Evolutionary conservation across 2,329 filamentous ascomycete genomes (phyloP).

Genomic region (Cordyceps cicadae): DNA sequence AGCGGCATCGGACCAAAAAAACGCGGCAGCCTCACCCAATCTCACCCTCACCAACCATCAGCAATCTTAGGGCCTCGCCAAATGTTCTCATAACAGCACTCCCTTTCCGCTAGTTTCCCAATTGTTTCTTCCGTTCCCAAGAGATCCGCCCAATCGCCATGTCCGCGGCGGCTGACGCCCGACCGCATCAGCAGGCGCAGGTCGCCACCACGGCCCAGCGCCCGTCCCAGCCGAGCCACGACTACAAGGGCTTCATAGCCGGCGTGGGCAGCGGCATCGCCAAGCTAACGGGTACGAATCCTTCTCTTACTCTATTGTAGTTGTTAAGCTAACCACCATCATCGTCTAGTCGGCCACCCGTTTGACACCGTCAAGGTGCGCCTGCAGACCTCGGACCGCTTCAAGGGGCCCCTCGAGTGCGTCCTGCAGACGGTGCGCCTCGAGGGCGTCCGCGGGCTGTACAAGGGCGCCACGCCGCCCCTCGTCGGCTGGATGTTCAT

Average conservation of each 20-base stretch:
- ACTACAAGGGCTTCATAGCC: slow-evolving; percentile 93
- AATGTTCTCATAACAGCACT: neutral
- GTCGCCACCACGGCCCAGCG: slow-evolving; percentile 24
- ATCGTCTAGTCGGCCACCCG: slow-evolving; percentile 50
- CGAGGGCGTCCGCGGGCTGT: slow-evolving; percentile 77
- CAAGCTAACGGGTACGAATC: slow-evolving; percentile 63
- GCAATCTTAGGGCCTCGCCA: neutral
- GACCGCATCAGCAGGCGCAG: neutral
- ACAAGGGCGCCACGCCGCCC: slow-evolving; percentile 90
- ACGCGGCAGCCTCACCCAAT: neutral
- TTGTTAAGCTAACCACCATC: neutral
- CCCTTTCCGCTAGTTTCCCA: neutral
- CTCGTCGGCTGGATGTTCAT: slow-evolving; percentile 98
- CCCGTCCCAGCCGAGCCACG: slow-evolving; percentile 25
- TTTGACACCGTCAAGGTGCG: slow-evolving; percentile 98
- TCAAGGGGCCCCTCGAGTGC: slow-evolving; percentile 80
- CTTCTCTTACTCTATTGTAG: no score
- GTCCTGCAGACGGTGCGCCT: slow-evolving; percentile 74
- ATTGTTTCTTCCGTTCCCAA: neutral
- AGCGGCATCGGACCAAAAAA: slow-evolving; percentile 1
- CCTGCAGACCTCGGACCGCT: slow-evolving; percentile 74
- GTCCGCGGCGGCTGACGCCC: neutral
- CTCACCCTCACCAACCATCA: neutral
- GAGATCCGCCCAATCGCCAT: neutral
- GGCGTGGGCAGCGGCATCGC: slow-evolving; percentile 93